phyloP scores from a whole-genome alignment of 208 protist genomes.

The Leishmania lainsoni region DNA sequence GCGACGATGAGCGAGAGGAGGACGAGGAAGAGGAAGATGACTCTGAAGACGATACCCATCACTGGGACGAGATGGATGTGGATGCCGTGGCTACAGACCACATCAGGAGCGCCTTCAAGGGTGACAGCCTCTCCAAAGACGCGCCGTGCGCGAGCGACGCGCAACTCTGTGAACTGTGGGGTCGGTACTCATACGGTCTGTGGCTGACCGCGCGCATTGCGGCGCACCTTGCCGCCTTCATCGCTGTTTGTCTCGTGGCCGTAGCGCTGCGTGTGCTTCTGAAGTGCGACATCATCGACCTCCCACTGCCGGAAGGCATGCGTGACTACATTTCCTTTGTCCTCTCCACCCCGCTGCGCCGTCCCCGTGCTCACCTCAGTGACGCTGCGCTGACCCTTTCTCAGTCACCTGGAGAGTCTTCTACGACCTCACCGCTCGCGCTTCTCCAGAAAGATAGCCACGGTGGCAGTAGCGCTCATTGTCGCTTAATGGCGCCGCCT shows the following conservation, averaged over 20 bases:
- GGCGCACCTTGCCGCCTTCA: constrained; percentile 48
- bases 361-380: constrained; percentile 4
- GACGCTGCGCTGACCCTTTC: neutral
- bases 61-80: constrained; percentile 5
- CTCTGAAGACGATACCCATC: neutral
- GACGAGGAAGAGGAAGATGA: neutral
- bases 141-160: neutral
- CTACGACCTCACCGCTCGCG: neutral
- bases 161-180: neutral
- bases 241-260: constrained; percentile 38
- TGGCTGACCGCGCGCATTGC: constrained; percentile 40
- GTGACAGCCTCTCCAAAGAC: constrained; percentile 14
- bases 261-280: constrained; percentile 49
- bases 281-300: constrained; percentile 42
- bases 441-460: neutral
- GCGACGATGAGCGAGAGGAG: constrained; percentile 8
- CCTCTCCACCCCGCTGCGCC: constrained; percentile 36
- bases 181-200: constrained; percentile 34
- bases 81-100: neutral
- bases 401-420: neutral
- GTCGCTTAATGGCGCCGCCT: neutral
- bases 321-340: constrained; percentile 39
- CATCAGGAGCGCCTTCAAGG: neutral
- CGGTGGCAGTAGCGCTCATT: neutral
- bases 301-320: constrained; percentile 49